Evolutionary conservation across 2,329 filamentous ascomycete genomes (phyloP).

Genomic region (Beauveria asiatica): DNA sequence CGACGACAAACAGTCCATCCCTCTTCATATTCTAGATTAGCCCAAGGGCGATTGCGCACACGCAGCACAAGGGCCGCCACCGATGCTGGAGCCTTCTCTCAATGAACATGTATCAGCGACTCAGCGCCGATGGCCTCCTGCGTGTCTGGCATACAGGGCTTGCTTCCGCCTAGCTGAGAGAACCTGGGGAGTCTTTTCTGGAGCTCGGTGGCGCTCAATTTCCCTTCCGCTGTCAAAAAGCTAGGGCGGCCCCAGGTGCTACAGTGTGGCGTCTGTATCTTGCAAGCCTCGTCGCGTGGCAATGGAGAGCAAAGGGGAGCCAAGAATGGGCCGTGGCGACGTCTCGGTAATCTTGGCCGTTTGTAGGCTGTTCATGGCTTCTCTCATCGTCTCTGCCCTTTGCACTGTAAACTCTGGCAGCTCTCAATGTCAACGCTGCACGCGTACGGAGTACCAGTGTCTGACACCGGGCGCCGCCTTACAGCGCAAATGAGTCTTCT

Average conservation of each 20-base stretch:
- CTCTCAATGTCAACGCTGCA: neutral
- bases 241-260: neutral
- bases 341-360: conserved; percentile 5
- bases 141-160: conserved; percentile 3
- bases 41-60: too few relatives aligned
- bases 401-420: neutral
- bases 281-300: conserved; percentile 11
- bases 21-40: too few relatives aligned
- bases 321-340: conserved; percentile 7
- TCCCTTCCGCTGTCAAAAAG: conserved; percentile 7
- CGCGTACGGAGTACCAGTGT: neutral
- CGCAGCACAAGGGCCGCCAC: too few relatives aligned
- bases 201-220: neutral
- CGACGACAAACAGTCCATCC: too few relatives aligned
- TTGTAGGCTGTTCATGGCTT: neutral
- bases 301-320: conserved; percentile 6
- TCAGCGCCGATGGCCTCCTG: neutral
- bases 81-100: too few relatives aligned
- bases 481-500: neutral
- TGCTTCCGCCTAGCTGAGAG: conserved; percentile 4
- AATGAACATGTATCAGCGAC: too few relatives aligned
- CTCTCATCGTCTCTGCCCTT: neutral
- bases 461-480: neutral
- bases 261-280: conserved; percentile 10
- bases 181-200: neutral